phyloP scores from a whole-genome alignment of 1,284 basidiomycete genomes.

The Cryptococcus sp. region DNA sequence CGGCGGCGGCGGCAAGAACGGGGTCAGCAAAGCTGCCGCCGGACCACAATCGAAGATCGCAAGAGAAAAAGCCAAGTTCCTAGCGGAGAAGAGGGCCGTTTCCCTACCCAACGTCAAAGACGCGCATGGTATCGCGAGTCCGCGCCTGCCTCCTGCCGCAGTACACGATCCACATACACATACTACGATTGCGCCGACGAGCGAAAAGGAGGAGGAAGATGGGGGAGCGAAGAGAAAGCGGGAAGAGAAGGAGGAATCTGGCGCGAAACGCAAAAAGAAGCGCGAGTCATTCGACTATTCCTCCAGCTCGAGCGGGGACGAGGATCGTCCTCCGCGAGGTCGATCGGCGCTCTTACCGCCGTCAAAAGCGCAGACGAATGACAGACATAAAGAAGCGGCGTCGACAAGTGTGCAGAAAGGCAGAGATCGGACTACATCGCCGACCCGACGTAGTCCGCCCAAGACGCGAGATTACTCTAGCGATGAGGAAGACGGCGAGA shows the following conservation, averaged over 20 bases:
- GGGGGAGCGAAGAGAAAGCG: neutral
- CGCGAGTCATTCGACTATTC: neutral
- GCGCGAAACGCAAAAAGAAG: conserved; percentile 3
- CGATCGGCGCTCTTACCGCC: neutral
- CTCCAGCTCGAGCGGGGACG: conserved; percentile 3
- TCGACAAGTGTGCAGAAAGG: neutral
- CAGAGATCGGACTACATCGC: neutral
- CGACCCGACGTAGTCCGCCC: neutral
- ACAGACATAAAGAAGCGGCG: neutral
- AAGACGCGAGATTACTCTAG: no score
- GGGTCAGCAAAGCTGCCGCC: neutral
- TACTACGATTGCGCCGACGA: neutral
- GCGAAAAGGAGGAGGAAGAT: neutral
- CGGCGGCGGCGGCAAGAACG: neutral
- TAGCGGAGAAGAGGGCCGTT: conserved; percentile 15
- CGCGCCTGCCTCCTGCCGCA: conserved; percentile 1
- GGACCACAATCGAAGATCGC: conserved; percentile 20
- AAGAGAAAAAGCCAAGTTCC: conserved; percentile 19
- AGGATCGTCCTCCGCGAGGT: neutral
- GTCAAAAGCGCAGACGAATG: neutral
- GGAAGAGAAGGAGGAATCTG: neutral
- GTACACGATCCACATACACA: neutral
- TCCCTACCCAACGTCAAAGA: conserved; percentile 16
- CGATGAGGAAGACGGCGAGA: conserved; percentile 18
- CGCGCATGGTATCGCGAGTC: conserved; percentile 17